Conservation (phyloP, 1,139 yeast species). For the Blastobotrys niveus region DNA sequence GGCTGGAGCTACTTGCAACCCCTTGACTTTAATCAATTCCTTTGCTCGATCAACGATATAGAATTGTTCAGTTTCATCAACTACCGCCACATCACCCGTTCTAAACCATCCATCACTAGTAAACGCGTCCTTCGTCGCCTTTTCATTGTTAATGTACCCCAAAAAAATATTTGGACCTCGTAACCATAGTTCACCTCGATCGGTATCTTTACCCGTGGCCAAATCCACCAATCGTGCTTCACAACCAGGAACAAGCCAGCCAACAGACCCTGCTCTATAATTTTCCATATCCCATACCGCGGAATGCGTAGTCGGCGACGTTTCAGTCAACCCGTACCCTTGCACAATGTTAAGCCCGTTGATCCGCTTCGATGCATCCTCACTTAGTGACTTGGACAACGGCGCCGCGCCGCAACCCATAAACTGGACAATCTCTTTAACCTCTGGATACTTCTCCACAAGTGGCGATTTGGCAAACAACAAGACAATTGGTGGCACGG, state of each 20-base stretch:
- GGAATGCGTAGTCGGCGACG: slow-evolving; percentile 33
- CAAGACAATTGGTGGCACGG: slow-evolving; percentile 39
- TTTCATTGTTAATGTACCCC: slow-evolving; percentile 53
- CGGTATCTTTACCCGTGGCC: slow-evolving; percentile 40
- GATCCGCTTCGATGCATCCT: slow-evolving; percentile 25
- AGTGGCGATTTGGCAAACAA: slow-evolving; percentile 36
- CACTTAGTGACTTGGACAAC: slow-evolving; percentile 28
- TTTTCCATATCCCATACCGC: slow-evolving; percentile 18
- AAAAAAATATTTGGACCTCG: slow-evolving; percentile 67
- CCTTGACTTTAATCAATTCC: slow-evolving; percentile 76
- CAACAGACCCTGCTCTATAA: slow-evolving; percentile 40
- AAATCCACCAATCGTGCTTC: slow-evolving; percentile 42
- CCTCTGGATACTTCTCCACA: slow-evolving; percentile 30
- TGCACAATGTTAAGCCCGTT: slow-evolving; percentile 35
- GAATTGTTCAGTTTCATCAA: slow-evolving; percentile 50
- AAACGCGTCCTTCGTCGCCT: slow-evolving; percentile 47
- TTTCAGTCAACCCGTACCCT: slow-evolving; percentile 71
- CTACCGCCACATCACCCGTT: slow-evolving; percentile 70
- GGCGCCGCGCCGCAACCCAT: slow-evolving; percentile 39
- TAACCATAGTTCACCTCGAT: slow-evolving; percentile 54
- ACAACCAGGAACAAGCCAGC: slow-evolving; percentile 41
- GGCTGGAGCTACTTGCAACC: slow-evolving; percentile 80
- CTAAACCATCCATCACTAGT: slow-evolving; percentile 67
- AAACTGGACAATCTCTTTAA: slow-evolving; percentile 23
- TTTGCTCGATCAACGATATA: slow-evolving; percentile 69